Conservation (phyloP, 768 basidiomycete species). For the Pulveroboletus sp. region DNA sequence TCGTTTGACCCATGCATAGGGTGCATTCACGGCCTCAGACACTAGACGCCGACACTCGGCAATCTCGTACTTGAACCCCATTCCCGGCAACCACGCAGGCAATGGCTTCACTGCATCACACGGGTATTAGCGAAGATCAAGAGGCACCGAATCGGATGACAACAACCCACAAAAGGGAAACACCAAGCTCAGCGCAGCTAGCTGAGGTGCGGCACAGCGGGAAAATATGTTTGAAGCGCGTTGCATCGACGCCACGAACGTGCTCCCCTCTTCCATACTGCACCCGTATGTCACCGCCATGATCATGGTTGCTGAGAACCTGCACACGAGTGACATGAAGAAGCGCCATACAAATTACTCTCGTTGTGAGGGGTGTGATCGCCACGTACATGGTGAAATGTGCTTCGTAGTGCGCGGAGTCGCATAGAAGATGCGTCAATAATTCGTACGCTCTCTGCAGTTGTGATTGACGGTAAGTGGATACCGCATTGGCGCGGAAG, state of each 20-base stretch:
- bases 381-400: conserved; percentile 12
- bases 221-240: conserved; percentile 6
- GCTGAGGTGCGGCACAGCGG: not conserved
- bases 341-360: not conserved
- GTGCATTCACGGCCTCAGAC: conserved; percentile 6
- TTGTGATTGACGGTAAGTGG: conserved; percentile 15
- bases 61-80: conserved; percentile 18
- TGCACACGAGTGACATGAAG: not conserved
- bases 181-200: not conserved
- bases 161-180: conserved; percentile 16
- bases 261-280: not conserved
- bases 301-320: conserved; percentile 3
- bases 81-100: conserved; percentile 26
- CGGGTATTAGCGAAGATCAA: not conserved
- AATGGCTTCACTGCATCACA: conserved; percentile 12
- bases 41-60: conserved; percentile 6
- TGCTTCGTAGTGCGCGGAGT: conserved; percentile 2
- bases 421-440: conserved; percentile 2
- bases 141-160: not conserved
- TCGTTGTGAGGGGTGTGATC: not conserved
- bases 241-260: conserved; percentile 7
- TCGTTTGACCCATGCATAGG: conserved; percentile 10
- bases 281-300: conserved; percentile 19
- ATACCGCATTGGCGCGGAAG: conserved; percentile 10
- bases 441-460: conserved; percentile 10